Evolutionary conservation across 805 yeast species (phyloP), one percentile per base, ranked within the genome.

Genomic region (Saccharomycopsis lassenensis): DNA sequence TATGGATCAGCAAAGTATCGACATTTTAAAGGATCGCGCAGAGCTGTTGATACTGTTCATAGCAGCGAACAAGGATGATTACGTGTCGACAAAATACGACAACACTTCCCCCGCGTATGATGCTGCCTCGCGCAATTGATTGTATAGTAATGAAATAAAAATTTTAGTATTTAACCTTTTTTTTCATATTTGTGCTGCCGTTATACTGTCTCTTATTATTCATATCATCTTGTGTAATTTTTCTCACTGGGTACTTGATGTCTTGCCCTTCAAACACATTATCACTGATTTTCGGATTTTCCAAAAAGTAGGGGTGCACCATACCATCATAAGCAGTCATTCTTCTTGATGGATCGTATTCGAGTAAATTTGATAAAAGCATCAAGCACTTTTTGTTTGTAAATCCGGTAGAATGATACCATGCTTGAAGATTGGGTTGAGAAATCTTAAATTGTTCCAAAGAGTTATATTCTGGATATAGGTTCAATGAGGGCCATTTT

Each of bases 401-500:
- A 6, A 15, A 10, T 29, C 32, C 5, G 20, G 82, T 74, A 2
- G 83, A 66, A 43, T 78, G 81, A 54, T 79, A 89, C 98, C 98
- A 91, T 8, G 77, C 74, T 27, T 73, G 73, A 26, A 91, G 59
- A 48, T 79, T 81, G 8, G 77, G 65, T 1, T 85, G 82, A 48
- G 75, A 80, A 14, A 63, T 62, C 29, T 70, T 72, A 49, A 76
- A 65, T 31, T 64, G 65, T 36, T 75, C 69, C 38, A 85, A 65
- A 22, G 77, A 67, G 14, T 62, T 67, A 53, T 68, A 91, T 51
- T 91, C 98, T 0, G 98, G 97, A 51, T 85, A 87, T 44, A 74
- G 75, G 28, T 67, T 63, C 25, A 91, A 56, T 16, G 77, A 64
- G 0, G 91, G 80, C 97, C 98, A 91, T 32, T 62, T 67, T n/a